Conservation (phyloP, 2,329 filamentous ascomycete species). For the Diplodia corticola region DNA sequence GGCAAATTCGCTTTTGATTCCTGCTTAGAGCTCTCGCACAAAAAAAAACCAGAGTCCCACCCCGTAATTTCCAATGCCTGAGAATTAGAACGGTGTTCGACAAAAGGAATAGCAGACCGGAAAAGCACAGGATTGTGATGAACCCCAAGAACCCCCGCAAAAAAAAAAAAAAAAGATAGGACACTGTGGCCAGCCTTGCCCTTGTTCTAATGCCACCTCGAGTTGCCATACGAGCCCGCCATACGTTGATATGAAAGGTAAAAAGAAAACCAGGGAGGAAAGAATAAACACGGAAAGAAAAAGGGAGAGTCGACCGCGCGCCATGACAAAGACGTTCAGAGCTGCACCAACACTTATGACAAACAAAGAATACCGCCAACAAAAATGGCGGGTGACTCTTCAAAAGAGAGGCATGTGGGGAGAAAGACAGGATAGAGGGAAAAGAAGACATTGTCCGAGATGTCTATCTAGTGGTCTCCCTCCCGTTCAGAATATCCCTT, state of each 20-base stretch:
- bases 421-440: conserved; percentile 17
- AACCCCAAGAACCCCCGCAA: neutral
- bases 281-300: conserved; percentile 11
- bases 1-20: conserved; percentile 17
- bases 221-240: conserved; percentile 4
- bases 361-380: conserved; percentile 7
- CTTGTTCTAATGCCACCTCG: conserved; percentile 22
- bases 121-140: conserved; percentile 15
- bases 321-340: neutral
- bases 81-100: conserved; percentile 18
- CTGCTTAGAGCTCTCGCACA: conserved; percentile 8
- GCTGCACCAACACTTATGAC: conserved; percentile 8
- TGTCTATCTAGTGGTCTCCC: conserved; percentile 4
- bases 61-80: conserved; percentile 19
- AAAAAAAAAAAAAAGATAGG: conserved; percentile 11
- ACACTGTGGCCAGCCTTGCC: conserved; percentile 23
- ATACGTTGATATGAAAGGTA: conserved; percentile 3
- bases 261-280: neutral
- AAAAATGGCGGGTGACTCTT: conserved; percentile 9
- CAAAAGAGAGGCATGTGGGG: conserved; percentile 18
- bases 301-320: conserved; percentile 7
- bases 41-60: conserved; percentile 8
- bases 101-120: neutral
- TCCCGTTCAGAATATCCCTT: neutral
- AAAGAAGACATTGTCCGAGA: conserved; percentile 17